Evolutionary conservation across 2,329 filamentous ascomycete genomes (phyloP).

Genomic region (Xylaria sp.): DNA sequence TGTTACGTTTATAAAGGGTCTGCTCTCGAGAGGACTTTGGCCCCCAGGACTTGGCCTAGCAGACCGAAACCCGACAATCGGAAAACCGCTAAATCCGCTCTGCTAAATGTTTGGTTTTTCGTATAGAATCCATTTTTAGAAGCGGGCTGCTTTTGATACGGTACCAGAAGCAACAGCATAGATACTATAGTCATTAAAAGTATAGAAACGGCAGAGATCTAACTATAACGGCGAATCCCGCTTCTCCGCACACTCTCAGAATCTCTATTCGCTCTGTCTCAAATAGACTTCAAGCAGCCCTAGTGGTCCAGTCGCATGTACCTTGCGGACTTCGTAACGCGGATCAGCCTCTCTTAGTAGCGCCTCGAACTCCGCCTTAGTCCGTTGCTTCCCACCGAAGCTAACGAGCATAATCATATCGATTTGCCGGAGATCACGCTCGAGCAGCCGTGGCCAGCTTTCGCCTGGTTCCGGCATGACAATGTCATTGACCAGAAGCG

Average conservation of each 20-base stretch:
- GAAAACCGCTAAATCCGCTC: neutral
- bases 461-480: neutral
- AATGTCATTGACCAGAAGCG: conserved; percentile 24
- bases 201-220: too few relatives aligned
- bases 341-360: conserved; percentile 19
- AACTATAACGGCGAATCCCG: too few relatives aligned
- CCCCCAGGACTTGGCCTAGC: neutral
- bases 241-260: neutral
- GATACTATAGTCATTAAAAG: neutral
- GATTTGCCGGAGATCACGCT: conserved; percentile 14
- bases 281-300: conserved; percentile 15
- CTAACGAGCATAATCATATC: conserved; percentile 20
- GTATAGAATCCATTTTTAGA: neutral
- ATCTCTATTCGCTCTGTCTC: neutral
- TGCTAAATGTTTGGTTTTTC: neutral
- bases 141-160: too few relatives aligned
- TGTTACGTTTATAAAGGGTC: neutral
- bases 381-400: conserved; percentile 23
- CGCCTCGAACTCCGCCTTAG: conserved; percentile 17
- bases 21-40: neutral
- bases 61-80: neutral
- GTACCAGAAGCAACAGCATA: neutral
- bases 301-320: conserved; percentile 4
- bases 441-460: neutral
- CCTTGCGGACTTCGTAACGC: conserved; percentile 13